Conservation (phyloP, 495 filamentous ascomycete genomes). For the Aspergillus hancockii region DNA sequence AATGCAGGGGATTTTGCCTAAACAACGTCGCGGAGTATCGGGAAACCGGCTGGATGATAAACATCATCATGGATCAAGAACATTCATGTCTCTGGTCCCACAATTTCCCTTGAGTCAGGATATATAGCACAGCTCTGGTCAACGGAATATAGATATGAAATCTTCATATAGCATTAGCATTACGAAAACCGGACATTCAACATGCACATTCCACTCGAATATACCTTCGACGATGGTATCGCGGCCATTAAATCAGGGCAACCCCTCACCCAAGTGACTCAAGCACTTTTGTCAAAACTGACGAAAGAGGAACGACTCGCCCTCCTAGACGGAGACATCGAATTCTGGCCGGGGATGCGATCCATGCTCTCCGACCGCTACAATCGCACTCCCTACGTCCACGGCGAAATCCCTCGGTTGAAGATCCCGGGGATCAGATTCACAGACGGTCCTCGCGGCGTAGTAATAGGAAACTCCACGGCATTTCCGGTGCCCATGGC, state of each 20-base stretch:
- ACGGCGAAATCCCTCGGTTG: constrained; percentile 15
- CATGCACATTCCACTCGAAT: not conserved
- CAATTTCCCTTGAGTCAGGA: too few species aligned
- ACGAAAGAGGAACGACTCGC: constrained; percentile 15
- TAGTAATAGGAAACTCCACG: constrained; percentile 12
- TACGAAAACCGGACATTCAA: too few species aligned
- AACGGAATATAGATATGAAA: too few species aligned
- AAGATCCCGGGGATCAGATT: constrained; percentile 15
- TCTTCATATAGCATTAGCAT: too few species aligned
- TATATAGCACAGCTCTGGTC: too few species aligned
- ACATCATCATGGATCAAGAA: too few species aligned
- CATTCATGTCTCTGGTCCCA: too few species aligned
- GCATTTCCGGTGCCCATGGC: constrained; percentile 23
- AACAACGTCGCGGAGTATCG: too few species aligned
- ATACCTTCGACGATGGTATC: constrained; percentile 7
- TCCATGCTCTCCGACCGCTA: constrained; percentile 16
- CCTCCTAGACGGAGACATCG: constrained; percentile 21
- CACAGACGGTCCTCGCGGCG: constrained; percentile 20
- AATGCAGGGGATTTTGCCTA: too few species aligned
- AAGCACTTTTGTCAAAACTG: not conserved
- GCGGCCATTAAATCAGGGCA: not conserved
- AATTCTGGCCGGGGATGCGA: constrained; percentile 20
- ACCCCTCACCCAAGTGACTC: not conserved
- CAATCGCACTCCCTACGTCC: constrained; percentile 14
- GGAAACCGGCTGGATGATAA: too few species aligned